Conservation (phyloP, 768 basidiomycete species). For the Lyophyllum atratum region DNA sequence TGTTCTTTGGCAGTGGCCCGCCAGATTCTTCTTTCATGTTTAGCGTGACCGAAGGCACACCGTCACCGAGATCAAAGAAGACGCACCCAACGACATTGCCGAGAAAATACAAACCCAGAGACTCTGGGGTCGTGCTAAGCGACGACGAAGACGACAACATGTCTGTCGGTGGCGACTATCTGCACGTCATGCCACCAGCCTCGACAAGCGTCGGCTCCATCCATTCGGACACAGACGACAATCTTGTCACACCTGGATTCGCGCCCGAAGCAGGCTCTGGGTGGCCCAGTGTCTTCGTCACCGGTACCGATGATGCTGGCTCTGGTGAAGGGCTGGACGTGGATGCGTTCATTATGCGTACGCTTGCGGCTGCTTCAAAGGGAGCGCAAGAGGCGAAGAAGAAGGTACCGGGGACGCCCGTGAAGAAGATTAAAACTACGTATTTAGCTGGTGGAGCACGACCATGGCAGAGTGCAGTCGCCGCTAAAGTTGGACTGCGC, state of each 20-base stretch:
- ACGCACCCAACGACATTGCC: conserved; percentile 40
- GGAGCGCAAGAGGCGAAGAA: conserved; percentile 47
- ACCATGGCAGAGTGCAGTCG: conserved; percentile 82
- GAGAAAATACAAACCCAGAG: conserved; percentile 71
- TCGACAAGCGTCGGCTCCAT: conserved; percentile 68
- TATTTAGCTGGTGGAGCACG: conserved; percentile 56
- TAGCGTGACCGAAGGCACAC: conserved; percentile 56
- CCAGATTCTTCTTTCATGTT: conserved; percentile 57
- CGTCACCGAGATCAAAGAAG: conserved; percentile 51
- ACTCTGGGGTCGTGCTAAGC: conserved; percentile 63
- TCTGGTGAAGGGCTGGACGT: conserved; percentile 41
- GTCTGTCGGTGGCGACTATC: conserved; percentile 20
- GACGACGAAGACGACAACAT: conserved; percentile 57
- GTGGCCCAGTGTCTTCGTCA: conserved; percentile 59
- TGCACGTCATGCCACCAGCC: conserved; percentile 50
- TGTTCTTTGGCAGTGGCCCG: conserved; percentile 52
- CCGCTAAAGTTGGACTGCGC: conserved; percentile 60
- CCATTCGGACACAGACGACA: conserved; percentile 59
- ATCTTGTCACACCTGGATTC: conserved; percentile 69
- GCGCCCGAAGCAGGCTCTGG: conserved; percentile 55
- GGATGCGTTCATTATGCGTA: conserved; percentile 73
- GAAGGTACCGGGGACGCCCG: conserved; percentile 77
- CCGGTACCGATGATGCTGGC: conserved; percentile 40
- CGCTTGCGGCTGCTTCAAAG: conserved; percentile 61
- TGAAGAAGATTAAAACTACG: conserved; percentile 71